Conservation (phyloP, 23 red algal species). For the Gracilaria vermiculophylla region DNA sequence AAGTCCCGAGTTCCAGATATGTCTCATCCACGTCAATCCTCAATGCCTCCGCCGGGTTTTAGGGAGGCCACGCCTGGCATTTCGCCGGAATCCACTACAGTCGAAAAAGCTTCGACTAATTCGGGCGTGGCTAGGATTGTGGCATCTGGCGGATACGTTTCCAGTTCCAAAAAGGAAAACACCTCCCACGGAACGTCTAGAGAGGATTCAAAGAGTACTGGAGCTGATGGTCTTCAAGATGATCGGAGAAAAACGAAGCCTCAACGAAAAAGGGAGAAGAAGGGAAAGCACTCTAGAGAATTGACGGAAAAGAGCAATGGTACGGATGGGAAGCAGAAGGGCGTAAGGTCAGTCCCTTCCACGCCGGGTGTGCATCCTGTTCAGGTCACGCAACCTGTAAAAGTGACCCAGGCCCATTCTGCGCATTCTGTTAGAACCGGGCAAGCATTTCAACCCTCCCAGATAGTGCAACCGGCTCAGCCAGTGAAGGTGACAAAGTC, state of each 20-base stretch:
- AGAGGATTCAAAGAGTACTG: constrained; percentile 41
- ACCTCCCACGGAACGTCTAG: not conserved
- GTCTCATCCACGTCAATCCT: not conserved
- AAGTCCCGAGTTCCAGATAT: constrained; percentile 2
- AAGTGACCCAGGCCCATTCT: constrained; percentile 21
- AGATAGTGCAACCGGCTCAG: not conserved
- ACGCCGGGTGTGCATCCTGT: not conserved
- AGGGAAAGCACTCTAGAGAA: constrained; percentile 23
- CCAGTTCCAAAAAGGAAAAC: not conserved
- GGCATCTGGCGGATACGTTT: constrained; percentile 52
- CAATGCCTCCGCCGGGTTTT: constrained; percentile 65
- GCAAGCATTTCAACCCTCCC: not conserved
- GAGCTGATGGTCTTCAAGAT: constrained; percentile 47
- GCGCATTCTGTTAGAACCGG: not conserved
- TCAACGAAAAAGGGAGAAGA: constrained; percentile 41
- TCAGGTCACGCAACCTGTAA: constrained; percentile 25
- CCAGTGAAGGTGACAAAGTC: constrained; percentile 7
- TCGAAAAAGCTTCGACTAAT: constrained; percentile 35
- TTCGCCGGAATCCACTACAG: constrained; percentile 68
- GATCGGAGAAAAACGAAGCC: constrained; percentile 17
- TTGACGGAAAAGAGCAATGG: not conserved
- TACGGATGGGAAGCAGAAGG: constrained; percentile 5
- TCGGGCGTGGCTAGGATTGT: constrained; percentile 70
- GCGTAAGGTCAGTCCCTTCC: not conserved
- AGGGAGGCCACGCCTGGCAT: constrained; percentile 74